Conservation (phyloP, 75 land plant species). For the Picea glauca region DNA sequence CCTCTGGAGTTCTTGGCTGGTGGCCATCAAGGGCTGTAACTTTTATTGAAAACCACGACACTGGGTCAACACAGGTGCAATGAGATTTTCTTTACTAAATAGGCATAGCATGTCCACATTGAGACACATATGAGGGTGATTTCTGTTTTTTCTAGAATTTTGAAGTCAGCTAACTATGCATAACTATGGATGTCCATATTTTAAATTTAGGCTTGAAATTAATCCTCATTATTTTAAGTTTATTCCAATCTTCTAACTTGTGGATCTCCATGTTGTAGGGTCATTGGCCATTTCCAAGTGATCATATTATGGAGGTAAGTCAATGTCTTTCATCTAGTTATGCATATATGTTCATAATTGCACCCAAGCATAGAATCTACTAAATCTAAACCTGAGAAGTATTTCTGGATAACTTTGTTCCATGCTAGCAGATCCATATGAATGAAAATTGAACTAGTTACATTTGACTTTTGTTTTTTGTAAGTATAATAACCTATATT, state of each 20-base stretch:
- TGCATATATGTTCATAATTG: background rate
- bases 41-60: constrained; percentile 88
- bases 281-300: constrained; percentile 92
- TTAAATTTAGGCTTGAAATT: background rate
- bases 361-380: background rate
- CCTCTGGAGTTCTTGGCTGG: constrained; percentile 85
- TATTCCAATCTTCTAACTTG: background rate
- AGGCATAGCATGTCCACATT: background rate
- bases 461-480: no score
- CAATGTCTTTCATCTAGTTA: constrained; percentile 1
- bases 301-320: constrained; percentile 82
- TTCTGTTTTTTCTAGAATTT: background rate
- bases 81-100: background rate
- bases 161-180: background rate
- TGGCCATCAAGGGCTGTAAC: constrained; percentile 93
- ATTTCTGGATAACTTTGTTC: background rate
- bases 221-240: background rate
- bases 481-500: no score
- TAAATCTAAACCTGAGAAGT: background rate
- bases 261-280: constrained; percentile 36
- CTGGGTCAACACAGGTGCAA: constrained; percentile 90
- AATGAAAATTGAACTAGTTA: background rate
- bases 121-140: background rate
- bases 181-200: background rate
- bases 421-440: background rate